A percentile compares a stretch with the other conserved stretches of the same genome.
Evolutionary conservation across 345 rosid genomes (phyloP).

Genomic region (Brassica juncea): DNA sequence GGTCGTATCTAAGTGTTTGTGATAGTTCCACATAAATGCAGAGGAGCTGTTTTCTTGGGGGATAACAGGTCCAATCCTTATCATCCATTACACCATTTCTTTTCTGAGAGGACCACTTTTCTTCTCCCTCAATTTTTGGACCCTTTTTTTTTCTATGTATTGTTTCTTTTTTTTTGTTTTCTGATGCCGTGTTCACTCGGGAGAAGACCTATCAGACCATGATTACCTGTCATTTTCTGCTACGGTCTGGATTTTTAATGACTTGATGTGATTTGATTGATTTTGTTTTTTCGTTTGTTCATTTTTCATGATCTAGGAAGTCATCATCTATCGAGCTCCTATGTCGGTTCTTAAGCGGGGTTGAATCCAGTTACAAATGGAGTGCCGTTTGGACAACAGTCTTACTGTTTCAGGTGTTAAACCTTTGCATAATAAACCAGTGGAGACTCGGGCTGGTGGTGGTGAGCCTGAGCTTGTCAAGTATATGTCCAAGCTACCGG

Average conservation of each 20-base stretch:
- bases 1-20: constrained; percentile 14
- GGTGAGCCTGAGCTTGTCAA: constrained; percentile 78
- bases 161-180: no score
- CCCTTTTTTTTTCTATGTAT: no score
- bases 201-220: no score
- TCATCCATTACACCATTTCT: no score
- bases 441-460: constrained; percentile 12
- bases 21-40: constrained; percentile 22
- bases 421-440: constrained; percentile 10
- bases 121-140: background rate
- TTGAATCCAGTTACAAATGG: constrained; percentile 29
- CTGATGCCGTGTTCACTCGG: no score
- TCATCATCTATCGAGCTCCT: background rate
- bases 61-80: no score
- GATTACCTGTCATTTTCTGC: no score
- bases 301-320: constrained; percentile 13
- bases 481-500: constrained; percentile 86
- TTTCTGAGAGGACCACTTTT: no score
- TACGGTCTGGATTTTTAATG: background rate
- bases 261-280: constrained; percentile 12
- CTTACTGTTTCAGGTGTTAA: constrained; percentile 7
- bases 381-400: constrained; percentile 13
- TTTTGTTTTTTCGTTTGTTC: no score
- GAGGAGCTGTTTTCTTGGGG: constrained; percentile 22
- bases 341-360: background rate